phyloP scores from a whole-genome alignment of 2,329 filamentous ascomycete species.

The Xylaria sp. region DNA sequence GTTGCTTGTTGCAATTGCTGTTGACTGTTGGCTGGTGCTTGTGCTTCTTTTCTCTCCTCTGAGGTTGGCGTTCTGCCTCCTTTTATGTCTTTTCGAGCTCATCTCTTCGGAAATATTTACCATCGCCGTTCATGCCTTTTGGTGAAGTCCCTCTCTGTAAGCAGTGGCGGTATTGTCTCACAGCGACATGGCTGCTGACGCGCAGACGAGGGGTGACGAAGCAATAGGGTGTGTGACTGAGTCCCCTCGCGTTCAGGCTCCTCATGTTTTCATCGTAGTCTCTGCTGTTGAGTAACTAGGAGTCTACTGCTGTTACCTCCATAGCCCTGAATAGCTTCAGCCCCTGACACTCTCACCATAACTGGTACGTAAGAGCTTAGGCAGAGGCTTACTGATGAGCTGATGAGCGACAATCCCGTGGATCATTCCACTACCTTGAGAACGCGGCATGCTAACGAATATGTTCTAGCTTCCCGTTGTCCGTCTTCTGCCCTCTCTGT shows the following conservation, averaged over 20 bases:
- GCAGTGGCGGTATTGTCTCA: too few relatives aligned
- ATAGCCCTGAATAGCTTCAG: too few relatives aligned
- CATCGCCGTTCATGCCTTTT: background rate
- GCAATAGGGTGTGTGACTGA: too few relatives aligned
- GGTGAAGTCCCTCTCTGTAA: background rate
- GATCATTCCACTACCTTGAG: background rate
- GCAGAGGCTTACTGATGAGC: background rate
- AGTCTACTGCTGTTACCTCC: too few relatives aligned
- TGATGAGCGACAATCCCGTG: background rate
- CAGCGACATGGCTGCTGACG: too few relatives aligned
- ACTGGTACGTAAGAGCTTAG: background rate
- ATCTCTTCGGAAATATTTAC: background rate
- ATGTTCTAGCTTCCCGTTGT: background rate
- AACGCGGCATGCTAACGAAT: background rate
- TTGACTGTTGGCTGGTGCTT: conserved; percentile 12
- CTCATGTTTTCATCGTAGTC: too few relatives aligned
- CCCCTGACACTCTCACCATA: background rate
- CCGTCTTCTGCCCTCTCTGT: background rate
- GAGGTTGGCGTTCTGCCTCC: background rate
- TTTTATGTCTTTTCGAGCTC: conserved; percentile 14
- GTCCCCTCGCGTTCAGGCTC: too few relatives aligned
- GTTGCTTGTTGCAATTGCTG: conserved; percentile 10
- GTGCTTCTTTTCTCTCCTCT: conserved; percentile 1
- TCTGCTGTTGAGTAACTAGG: too few relatives aligned
- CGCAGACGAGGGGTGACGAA: too few relatives aligned